Evolutionary conservation across 306 rosid genomes (phyloP).

Genomic region (Medicago ruthenica): DNA sequence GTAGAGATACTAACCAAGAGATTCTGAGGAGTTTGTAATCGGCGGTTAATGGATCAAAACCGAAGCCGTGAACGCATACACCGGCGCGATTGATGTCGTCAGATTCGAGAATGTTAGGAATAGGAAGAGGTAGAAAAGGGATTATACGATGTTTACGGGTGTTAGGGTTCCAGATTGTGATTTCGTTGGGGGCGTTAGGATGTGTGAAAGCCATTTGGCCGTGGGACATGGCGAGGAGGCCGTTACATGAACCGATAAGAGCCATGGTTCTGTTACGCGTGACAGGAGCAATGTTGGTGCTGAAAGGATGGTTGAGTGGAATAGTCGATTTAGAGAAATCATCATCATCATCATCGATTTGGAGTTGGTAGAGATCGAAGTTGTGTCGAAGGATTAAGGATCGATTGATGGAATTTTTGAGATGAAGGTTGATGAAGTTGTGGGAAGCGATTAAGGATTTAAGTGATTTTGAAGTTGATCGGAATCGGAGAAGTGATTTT

Average conservation of each 20-base stretch:
- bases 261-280: conserved; percentile 38
- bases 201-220: too few relatives aligned
- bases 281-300: too few relatives aligned
- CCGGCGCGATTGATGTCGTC: too few relatives aligned
- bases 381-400: conserved; percentile 48
- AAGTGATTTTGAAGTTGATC: conserved; percentile 54
- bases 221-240: conserved; percentile 42
- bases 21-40: conserved; percentile 68
- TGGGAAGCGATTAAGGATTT: conserved; percentile 54
- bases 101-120: too few relatives aligned
- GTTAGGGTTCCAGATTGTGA: conserved; percentile 76
- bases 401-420: conserved; percentile 31
- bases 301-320: conserved; percentile 63
- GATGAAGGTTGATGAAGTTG: conserved; percentile 53
- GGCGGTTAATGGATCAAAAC: conserved; percentile 45
- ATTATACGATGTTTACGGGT: conserved; percentile 50
- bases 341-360: neutral
- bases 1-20: conserved; percentile 53
- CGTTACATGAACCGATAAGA: conserved; percentile 65
- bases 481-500: conserved; percentile 47
- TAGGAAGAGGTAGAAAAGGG: conserved; percentile 46
- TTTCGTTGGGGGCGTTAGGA: conserved; percentile 68
- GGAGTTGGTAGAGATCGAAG: too few relatives aligned
- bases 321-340: conserved; percentile 40
- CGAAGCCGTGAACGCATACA: conserved; percentile 50